Percentiles rank a stretch among this genome's conserved stretches.
phyloP scores from a whole-genome alignment of 2,329 filamentous ascomycete genomes.

The Mariannaea sp. region DNA sequence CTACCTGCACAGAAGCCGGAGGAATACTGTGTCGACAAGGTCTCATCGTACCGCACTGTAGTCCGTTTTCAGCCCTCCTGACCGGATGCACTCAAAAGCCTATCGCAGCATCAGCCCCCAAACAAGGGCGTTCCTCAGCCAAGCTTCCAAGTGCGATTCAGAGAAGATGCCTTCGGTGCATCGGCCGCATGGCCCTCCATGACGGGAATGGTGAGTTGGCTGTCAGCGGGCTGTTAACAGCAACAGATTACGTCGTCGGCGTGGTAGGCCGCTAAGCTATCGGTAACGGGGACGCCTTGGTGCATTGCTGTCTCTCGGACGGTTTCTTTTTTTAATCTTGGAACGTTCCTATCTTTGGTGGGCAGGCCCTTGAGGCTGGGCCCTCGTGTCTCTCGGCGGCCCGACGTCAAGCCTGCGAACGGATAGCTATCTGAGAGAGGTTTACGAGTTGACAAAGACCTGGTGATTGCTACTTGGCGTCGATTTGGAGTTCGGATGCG shows the following conservation, averaged over 20 bases:
- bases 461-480: too few species aligned
- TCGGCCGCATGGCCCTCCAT: not conserved
- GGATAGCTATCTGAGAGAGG: too few species aligned
- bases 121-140: not conserved
- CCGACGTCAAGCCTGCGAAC: constrained; percentile 2
- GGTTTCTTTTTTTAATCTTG: not conserved
- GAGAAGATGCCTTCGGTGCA: not conserved
- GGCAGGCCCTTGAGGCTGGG: not conserved
- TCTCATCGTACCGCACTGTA: constrained; percentile 8
- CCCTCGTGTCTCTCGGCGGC: constrained; percentile 1
- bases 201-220: constrained; percentile 4
- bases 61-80: not conserved
- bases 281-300: constrained; percentile 6
- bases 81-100: not conserved
- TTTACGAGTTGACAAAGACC: too few species aligned
- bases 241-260: too few species aligned
- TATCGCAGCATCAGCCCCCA: not conserved
- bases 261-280: constrained; percentile 1
- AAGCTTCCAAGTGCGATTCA: not conserved
- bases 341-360: not conserved
- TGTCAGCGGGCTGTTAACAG: constrained; percentile 10
- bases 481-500: too few species aligned
- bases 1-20: constrained; percentile 23
- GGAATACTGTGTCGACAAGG: not conserved
- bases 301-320: not conserved